A percentile compares a stretch with the other conserved stretches of the same genome.
phyloP scores from a whole-genome alignment of 441 rosid genomes.

The Gossypium schwendimanii region DNA sequence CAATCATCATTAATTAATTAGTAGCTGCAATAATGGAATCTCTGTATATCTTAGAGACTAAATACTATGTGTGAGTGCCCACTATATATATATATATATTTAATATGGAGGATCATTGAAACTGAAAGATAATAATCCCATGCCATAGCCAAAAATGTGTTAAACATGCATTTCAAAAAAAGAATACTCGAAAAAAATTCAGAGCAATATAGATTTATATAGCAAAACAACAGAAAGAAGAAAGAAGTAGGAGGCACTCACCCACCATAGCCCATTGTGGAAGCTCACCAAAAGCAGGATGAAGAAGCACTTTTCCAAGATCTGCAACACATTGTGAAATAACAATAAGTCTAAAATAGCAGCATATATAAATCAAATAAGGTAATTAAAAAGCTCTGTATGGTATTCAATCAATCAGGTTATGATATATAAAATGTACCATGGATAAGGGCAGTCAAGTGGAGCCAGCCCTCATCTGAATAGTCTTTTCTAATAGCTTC shows the following conservation, averaged over 20 bases:
- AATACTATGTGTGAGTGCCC: no score
- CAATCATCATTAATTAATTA: not conserved
- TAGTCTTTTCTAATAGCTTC: constrained; percentile 78
- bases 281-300: constrained; percentile 63
- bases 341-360: no score
- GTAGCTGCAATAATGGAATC: not conserved
- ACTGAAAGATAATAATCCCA: no score
- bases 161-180: no score
- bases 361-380: no score
- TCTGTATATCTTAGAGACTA: not conserved
- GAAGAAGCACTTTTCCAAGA: constrained; percentile 82
- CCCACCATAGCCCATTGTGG: constrained; percentile 97
- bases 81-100: no score
- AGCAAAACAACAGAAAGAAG: not conserved
- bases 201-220: not conserved
- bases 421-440: constrained; percentile 31
- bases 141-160: no score
- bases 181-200: not conserved
- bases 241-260: constrained; percentile 19
- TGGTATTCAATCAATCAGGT: not conserved
- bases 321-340: constrained; percentile 26
- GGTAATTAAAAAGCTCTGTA: no score
- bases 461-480: constrained; percentile 80
- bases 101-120: no score
- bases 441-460: constrained; percentile 78